phyloP scores from a whole-genome alignment of 352 stramenopile genomes.

The Globisporangium cederbergense region DNA sequence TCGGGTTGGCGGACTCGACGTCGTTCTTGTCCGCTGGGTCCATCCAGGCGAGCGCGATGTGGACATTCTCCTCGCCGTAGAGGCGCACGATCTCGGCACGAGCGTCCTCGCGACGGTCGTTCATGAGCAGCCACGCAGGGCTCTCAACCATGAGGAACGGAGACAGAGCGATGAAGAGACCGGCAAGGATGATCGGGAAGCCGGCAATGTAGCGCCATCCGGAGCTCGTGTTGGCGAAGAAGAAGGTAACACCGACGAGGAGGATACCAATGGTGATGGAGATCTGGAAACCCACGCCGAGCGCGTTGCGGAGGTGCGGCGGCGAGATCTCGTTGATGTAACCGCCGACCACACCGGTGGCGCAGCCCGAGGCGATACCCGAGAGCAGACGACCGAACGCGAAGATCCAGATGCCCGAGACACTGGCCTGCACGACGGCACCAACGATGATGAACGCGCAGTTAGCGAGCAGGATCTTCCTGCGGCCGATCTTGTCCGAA shows the following conservation, averaged over 20 bases:
- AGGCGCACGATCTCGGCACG: conserved; percentile 24
- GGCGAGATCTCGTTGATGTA: conserved; percentile 56
- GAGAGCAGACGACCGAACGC: conserved; percentile 32
- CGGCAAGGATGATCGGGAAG: conserved; percentile 33
- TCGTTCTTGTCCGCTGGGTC: conserved; percentile 19
- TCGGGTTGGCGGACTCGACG: conserved; percentile 20
- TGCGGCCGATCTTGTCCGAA: conserved; percentile 32
- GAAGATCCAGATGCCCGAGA: conserved; percentile 29
- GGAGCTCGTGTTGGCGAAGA: conserved; percentile 43
- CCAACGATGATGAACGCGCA: conserved; percentile 33
- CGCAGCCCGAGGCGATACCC: conserved; percentile 36
- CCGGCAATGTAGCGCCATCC: conserved; percentile 44
- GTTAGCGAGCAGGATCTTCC: conserved; percentile 27
- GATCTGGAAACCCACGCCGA: conserved; percentile 41
- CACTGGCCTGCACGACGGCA: conserved; percentile 22
- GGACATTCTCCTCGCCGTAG: conserved; percentile 32
- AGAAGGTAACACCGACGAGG: conserved; percentile 43
- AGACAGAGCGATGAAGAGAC: conserved; percentile 23
- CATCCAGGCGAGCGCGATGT: conserved; percentile 27
- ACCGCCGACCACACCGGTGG: conserved; percentile 21
- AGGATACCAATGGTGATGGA: conserved; percentile 47
- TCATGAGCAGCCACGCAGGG: conserved; percentile 34
- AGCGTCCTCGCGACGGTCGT: conserved; percentile 29
- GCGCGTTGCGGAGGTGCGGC: conserved; percentile 27
- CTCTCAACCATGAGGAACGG: conserved; percentile 33